Base-by-base conservation (phyloP, 345 rosid genomes). In the Gossypium herbaceum region DNA sequence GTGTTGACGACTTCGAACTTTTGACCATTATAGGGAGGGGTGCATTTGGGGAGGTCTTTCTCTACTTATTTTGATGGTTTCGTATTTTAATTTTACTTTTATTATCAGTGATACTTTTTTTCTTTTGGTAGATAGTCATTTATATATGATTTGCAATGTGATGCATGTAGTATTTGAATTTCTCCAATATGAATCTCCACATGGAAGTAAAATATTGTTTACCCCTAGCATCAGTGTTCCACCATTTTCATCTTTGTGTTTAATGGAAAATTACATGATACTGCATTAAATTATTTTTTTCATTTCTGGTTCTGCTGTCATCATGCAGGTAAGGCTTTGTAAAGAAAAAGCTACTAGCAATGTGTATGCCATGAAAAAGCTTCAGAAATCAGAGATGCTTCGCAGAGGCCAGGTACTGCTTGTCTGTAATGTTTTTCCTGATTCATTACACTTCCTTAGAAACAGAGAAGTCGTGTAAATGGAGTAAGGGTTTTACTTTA, bases 341-440 rank as follows among this genome's bases (percentile, higher is more conserved):
- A 83, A 45, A 75, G 88, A 85, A 76, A 85, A 80, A 73, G 55
- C 84, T 78, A 73, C 85, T 64, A 84, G 88, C 25, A 29, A 88
- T 81, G 98, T 94, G 39, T 94, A 89, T 80, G 98, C 97, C 1
- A 94, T 94, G 98, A 94, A 94, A 84, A 94, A 92, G 84, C 96
- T 94, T 58, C 90, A 90, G 81, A 94, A 94, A 76, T 92, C 98
- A 61, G 98, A 94, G 88, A 94, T 94, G 98, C 94, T 94, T 78
- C 95, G 93, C 25, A 94, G 98, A 78, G 98, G 98, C 81, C 98
- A 94, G 93, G 98, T 92, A 71, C 72, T 27, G 25, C n/a, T 70
- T 70, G 10, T 9, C 29, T 12, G 12, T 51, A 17, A 52, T 29
- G 44, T 10, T 51, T 52, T 70, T 43, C 45, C 17, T 43, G 10